A percentile compares a stretch with the other conserved stretches of the same genome.
Conservation (phyloP, 192 early-diverging fungal genomes). For the Coemansia sp. region DNA sequence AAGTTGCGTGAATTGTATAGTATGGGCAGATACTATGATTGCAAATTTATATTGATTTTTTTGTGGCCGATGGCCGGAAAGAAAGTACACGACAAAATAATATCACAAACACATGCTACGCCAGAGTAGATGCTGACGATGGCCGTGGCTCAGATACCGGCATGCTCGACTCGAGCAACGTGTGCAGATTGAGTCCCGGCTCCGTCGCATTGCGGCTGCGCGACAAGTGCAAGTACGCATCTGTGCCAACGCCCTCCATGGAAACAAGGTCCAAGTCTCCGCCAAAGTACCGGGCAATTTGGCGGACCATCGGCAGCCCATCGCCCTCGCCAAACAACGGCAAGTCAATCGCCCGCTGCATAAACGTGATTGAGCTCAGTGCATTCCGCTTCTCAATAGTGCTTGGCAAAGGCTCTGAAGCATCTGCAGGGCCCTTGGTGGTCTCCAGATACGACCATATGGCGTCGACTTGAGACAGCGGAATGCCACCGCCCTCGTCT, state of each 20-base stretch:
- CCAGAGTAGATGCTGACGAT: background rate
- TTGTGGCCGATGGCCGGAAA: too few species aligned
- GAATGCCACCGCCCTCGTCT: slow-evolving; percentile 66
- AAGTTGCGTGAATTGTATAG: too few species aligned
- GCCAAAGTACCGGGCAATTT: slow-evolving; percentile 65
- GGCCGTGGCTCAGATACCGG: background rate
- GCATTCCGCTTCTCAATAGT: slow-evolving; percentile 22
- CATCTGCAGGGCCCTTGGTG: slow-evolving; percentile 16
- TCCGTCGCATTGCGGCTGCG: slow-evolving; percentile 40
- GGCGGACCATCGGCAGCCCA: slow-evolving; percentile 56
- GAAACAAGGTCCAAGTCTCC: slow-evolving; percentile 64
- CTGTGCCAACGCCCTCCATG: slow-evolving; percentile 68
- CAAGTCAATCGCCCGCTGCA: slow-evolving; percentile 34
- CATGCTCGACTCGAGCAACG: slow-evolving; percentile 30
- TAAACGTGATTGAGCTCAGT: slow-evolving; percentile 32
- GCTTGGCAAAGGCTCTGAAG: background rate
- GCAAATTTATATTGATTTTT: too few species aligned
- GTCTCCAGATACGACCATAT: slow-evolving; percentile 60
- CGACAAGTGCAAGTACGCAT: slow-evolving; percentile 59
- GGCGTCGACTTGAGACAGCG: slow-evolving; percentile 57
- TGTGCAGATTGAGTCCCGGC: slow-evolving; percentile 31
- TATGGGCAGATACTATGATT: too few species aligned
- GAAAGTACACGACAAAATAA: too few species aligned
- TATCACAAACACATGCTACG: background rate
- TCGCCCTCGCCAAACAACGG: slow-evolving; percentile 44